phyloP scores from a whole-genome alignment of 345 rosid species.

The Citrus hindsii region DNA sequence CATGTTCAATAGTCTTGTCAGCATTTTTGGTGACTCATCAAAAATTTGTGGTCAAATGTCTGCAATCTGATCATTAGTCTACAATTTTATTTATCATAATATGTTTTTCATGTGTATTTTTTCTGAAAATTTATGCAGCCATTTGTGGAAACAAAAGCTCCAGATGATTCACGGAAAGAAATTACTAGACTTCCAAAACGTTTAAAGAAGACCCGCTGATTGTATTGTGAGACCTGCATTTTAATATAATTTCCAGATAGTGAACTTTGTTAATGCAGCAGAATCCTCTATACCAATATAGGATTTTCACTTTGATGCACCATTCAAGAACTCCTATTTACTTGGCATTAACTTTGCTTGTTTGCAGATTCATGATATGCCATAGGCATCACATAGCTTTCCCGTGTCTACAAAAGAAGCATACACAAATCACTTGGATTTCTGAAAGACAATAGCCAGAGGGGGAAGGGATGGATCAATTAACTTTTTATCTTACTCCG shows the following conservation, averaged over 20 bases:
- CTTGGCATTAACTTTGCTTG: background rate
- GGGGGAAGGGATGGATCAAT: background rate
- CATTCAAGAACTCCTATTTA: background rate
- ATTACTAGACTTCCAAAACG: slow-evolving; percentile 57
- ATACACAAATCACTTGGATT: background rate
- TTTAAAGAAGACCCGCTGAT: slow-evolving; percentile 60
- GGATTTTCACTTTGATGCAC: background rate
- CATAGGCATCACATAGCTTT: background rate
- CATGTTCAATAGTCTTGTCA: background rate
- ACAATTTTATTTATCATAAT: background rate
- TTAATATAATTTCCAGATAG: background rate
- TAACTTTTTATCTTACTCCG: background rate
- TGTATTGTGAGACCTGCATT: slow-evolving; percentile 5
- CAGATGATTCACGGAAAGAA: slow-evolving; percentile 67
- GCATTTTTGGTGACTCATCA: no score
- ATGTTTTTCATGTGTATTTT: background rate
- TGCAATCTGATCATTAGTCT: background rate
- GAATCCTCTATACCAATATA: background rate
- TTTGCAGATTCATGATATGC: background rate
- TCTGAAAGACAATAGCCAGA: background rate
- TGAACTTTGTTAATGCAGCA: background rate
- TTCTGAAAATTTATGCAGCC: slow-evolving; percentile 51
- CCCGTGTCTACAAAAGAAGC: background rate
- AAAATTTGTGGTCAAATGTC: background rate
- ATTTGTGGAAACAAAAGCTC: slow-evolving; percentile 47